These are phyloP conservation scores for Chloranthus sessilifolius DNA, from an alignment of 164 flowering plant species.

Conservation along the genomic window DNA sequence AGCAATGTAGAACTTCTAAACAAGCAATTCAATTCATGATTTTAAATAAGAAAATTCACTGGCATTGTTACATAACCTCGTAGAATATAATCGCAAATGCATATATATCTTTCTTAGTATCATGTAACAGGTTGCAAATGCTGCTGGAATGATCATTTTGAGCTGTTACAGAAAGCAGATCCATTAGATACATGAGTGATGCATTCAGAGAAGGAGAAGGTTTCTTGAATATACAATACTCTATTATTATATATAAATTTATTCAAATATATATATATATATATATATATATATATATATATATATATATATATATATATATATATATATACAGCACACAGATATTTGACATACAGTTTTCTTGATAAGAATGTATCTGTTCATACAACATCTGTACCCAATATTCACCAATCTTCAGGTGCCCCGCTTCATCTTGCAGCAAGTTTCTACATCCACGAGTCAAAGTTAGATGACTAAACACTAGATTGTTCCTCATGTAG, in stretches of 20 bases:
- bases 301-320: too few species aligned
- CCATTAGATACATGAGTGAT: not conserved
- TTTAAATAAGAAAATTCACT: too few species aligned
- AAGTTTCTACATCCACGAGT: slow-evolving; percentile 32
- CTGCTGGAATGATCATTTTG: slow-evolving; percentile 16
- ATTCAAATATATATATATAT: too few species aligned
- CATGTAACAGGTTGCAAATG: slow-evolving; percentile 11
- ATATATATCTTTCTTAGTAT: slow-evolving; percentile 34
- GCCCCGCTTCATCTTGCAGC: slow-evolving; percentile 51
- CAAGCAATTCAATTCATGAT: not conserved
- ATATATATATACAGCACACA: too few species aligned
- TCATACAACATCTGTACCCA: slow-evolving; percentile 62
- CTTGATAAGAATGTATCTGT: slow-evolving; percentile 23
- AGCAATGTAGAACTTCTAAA: not conserved
- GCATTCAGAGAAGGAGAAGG: not conserved
- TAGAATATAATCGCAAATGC: slow-evolving; percentile 39
- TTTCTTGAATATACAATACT: too few species aligned
- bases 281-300: too few species aligned
- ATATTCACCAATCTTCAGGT: slow-evolving; percentile 62
- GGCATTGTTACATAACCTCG: slow-evolving; percentile 32
- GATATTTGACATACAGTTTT: slow-evolving; percentile 15
- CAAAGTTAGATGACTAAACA: not conserved
- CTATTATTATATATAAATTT: too few species aligned
- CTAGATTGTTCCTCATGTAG: not conserved
- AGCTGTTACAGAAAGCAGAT: slow-evolving; percentile 21